Evolutionary conservation across 352 stramenopile species (phyloP).

Genomic region (Phytophthora quininea): DNA sequence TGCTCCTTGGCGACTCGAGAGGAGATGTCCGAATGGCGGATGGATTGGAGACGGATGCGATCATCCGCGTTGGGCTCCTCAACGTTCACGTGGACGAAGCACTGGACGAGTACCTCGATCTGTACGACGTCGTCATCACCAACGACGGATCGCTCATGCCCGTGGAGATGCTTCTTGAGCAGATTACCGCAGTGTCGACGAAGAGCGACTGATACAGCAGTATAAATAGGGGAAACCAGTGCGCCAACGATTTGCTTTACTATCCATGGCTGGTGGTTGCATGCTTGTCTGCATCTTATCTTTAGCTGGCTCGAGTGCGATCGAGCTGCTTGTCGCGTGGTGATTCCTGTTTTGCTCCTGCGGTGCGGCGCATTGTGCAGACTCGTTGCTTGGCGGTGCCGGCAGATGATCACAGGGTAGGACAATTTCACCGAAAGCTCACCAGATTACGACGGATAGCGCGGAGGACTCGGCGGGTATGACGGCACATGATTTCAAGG

Average conservation of each 20-base stretch:
- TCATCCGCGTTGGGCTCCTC: constrained; percentile 74
- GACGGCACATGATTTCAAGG: constrained; percentile 35
- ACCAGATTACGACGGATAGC: not conserved
- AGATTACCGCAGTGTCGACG: constrained; percentile 20
- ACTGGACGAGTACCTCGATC: constrained; percentile 58
- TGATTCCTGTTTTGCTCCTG: not conserved
- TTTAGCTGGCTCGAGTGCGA: not conserved
- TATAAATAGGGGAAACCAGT: constrained; percentile 29
- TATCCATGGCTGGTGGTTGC: not conserved
- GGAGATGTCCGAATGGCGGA: constrained; percentile 65
- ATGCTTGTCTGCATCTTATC: not conserved
- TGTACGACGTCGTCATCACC: constrained; percentile 67
- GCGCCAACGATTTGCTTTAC: not conserved
- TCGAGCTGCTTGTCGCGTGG: not conserved
- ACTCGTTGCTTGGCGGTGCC: not conserved
- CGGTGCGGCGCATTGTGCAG: not conserved
- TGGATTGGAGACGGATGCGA: constrained; percentile 44
- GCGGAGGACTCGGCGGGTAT: constrained; percentile 15
- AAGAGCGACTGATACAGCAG: constrained; percentile 5
- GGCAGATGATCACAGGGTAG: constrained; percentile 4
- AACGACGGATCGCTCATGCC: constrained; percentile 51
- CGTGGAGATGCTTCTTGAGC: constrained; percentile 50
- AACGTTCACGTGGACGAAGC: constrained; percentile 72
- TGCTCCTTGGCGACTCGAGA: constrained; percentile 70
- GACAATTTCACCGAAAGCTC: constrained; percentile 2